Percentiles rank a stretch among this genome's conserved stretches.
Conservation (phyloP, 352 stramenopile species). For the Globisporangium cylindrosporum region DNA sequence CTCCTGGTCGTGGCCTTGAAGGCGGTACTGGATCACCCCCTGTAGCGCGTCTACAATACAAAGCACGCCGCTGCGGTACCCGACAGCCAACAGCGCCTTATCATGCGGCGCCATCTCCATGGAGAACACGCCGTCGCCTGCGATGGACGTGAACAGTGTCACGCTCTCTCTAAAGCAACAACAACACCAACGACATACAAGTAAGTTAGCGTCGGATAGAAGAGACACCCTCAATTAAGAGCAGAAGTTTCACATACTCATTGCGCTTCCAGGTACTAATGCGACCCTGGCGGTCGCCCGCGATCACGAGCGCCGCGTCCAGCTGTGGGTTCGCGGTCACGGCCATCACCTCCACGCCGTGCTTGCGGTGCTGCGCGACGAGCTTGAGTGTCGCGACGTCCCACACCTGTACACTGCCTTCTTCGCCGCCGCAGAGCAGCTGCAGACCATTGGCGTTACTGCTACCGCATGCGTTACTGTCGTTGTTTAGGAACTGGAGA, state of each 20-base stretch:
- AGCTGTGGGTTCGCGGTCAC: constrained; percentile 25
- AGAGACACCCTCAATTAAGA: not conserved
- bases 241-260: not conserved
- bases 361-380: constrained; percentile 67
- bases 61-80: constrained; percentile 65
- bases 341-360: constrained; percentile 57
- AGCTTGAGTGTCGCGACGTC: constrained; percentile 41
- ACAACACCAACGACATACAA: not conserved
- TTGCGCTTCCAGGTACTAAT: constrained; percentile 61
- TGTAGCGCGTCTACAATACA: constrained; percentile 48
- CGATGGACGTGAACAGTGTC: constrained; percentile 41
- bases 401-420: constrained; percentile 76
- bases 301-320: constrained; percentile 49
- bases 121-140: constrained; percentile 50
- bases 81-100: constrained; percentile 56
- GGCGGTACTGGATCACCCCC: constrained; percentile 32
- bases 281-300: constrained; percentile 55
- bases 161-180: constrained; percentile 34
- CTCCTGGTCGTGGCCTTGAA: constrained; percentile 72
- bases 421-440: constrained; percentile 60
- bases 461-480: constrained; percentile 9
- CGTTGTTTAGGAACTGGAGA: constrained; percentile 43
- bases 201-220: not conserved
- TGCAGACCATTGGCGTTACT: constrained; percentile 21
- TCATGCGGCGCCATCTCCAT: constrained; percentile 53